Evolutionary conservation across 2,329 filamentous ascomycete genomes (phyloP), one percentile per base, ranked within the genome.

Genomic region (Xylaria sp.): DNA sequence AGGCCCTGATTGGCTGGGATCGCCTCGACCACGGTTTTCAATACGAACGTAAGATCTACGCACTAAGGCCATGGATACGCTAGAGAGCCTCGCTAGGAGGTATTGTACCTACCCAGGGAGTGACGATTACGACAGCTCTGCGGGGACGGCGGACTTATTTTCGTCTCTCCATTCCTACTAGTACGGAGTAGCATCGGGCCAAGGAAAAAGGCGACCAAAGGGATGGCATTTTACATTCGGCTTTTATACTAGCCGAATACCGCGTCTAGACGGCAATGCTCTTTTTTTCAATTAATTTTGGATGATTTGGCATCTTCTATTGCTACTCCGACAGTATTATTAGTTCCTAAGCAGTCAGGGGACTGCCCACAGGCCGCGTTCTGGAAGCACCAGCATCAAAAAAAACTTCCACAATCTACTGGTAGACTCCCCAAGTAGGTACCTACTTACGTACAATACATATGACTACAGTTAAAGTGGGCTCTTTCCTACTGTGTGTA

Each of bases 41-140:
- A 65, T 69, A 69, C 66, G 66, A 69, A 65, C 60, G 25, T 55
- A 55, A 55, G 58, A 64, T 46, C 52, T 56, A 39, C 54, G 20
- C 25, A 15, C 54, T 41, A 59, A 58, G 46, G 46, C 41, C 23
- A 48, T 61, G 18, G 44, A 23, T 34, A 20, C 25, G 25, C 51
- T 54, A 54, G 23, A 28, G 8, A 54, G 41, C 41, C 41, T 44
- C 12, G 28, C 23, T 3, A 28, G 28, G 28, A 28, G 28, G 5
- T 28, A 28, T 28, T 28, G 28, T 28, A 28, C 20, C 7, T 25
- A 34, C 50, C 2, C 18, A 32, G 51, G 9, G 18, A 51, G 41
- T 46, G 20, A 25, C 7, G 3, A 23, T 48, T 20, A 51, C 28
- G 25, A 28, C 15, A 4, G 51, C 12, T 54, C 23, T 34, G 25